Base-by-base conservation (phyloP, 2,329 filamentous ascomycete species). In the Trichoderma citrinoviride region DNA sequence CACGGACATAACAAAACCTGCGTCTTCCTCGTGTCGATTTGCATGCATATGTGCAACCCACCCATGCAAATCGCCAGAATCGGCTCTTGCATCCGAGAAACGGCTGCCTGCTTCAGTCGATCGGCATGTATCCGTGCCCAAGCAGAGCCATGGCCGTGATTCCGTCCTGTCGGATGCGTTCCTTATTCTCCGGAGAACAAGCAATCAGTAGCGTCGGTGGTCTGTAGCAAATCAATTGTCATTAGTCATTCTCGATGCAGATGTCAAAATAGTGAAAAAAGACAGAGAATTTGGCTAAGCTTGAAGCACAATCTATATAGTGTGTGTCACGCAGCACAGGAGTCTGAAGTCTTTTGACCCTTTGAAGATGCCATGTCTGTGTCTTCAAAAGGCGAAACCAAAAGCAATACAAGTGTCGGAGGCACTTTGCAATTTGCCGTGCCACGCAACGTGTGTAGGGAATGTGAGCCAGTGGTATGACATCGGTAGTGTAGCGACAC, bases 181-280 rank as follows among this genome's bases (percentile, higher is more conserved):
- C 57, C 49, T 56, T 57, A 43, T 23, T 64, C 61, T 64, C 46
- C 61, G 46, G 29, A n/a, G 61, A 49, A 65, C 49, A 50, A 41
- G 52, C 43, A 55, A 43, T 55, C 54, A 66, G 67, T 72, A 70
- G 73, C 75, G 79, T 69, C 76, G 77, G 68, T 72, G 77, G 71
- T 81, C 80, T 82, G 75, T 77, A 75, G 77, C 74, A 76, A 71
- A 71, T 66, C 66, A 71, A 73, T 69, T 72, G 68, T 71, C 72
- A 78, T 81, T 79, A 81, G 80, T 76, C 72, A 65, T 46, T 61
- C 27, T 49, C 56, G 7, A 57, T 62, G 44, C 56, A 57, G 46
- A 46, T 44, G 37, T 14, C 17, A 37, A n/a, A 43, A 17, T 47
- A 33, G 17, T 44, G n/a, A 61, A 67, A 67, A 61, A 62, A 55